Evolutionary conservation across 306 rosid genomes (phyloP).

Genomic region (Alnus rubra): DNA sequence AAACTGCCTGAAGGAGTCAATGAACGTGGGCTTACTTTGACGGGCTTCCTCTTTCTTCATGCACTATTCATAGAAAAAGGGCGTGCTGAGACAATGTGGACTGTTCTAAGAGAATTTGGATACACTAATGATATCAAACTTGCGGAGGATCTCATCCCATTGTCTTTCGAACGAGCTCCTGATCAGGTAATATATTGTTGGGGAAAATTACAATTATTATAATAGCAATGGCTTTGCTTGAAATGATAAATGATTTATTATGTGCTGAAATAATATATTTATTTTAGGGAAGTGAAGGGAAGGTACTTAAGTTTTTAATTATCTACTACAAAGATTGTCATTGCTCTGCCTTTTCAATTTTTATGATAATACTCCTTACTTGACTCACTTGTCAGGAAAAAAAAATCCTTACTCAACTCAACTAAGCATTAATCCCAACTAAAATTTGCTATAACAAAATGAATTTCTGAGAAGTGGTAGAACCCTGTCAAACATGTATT

Average conservation of each 20-base stretch:
- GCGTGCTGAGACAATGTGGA: constrained; percentile 97
- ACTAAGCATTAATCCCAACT: not conserved
- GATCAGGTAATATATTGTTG: constrained; percentile 65
- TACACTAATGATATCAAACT: constrained; percentile 90
- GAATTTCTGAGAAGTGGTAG: not conserved
- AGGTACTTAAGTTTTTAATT: not conserved
- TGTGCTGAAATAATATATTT: not conserved
- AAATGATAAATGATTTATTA: not conserved
- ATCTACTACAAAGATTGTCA: not conserved
- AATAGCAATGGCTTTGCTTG: not conserved
- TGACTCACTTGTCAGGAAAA: no score
- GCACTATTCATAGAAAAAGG: constrained; percentile 95
- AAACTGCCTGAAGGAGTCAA: constrained; percentile 93
- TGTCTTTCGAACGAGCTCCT: constrained; percentile 59
- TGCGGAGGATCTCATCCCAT: constrained; percentile 76
- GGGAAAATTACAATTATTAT: not conserved
- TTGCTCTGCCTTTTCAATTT: no score
- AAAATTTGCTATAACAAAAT: not conserved
- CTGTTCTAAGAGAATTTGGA: constrained; percentile 93
- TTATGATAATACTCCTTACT: no score
- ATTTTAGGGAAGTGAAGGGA: constrained; percentile 12
- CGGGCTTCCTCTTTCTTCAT: constrained; percentile 94
- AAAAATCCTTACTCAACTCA: not conserved
- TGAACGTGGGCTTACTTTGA: constrained; percentile 92
- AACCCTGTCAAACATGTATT: not conserved